phyloP scores from a whole-genome alignment of 164 flowering plant species.

The Annona cherimola region DNA sequence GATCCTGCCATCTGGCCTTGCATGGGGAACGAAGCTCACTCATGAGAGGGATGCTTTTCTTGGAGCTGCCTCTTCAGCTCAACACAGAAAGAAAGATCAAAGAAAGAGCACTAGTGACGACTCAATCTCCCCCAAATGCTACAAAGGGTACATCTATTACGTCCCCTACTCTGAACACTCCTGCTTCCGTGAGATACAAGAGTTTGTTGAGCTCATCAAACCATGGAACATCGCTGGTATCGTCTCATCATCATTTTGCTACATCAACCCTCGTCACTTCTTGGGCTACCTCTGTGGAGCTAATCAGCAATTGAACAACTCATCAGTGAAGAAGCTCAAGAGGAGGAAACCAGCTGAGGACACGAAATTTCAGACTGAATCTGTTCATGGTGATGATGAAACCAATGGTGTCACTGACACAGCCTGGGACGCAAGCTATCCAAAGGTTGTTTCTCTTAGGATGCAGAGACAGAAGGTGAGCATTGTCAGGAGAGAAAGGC shows the following conservation, averaged over 20 bases:
- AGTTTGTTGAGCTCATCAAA: constrained; percentile 53
- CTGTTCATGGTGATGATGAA: constrained; percentile 6
- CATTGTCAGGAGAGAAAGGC: constrained; percentile 35
- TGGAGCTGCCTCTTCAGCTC: constrained; percentile 24
- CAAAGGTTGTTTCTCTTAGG: constrained; percentile 19
- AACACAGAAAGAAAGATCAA: constrained; percentile 9
- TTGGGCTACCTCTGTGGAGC: constrained; percentile 45
- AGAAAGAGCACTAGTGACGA: constrained; percentile 10
- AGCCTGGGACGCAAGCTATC: constrained; percentile 15
- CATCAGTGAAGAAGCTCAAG: constrained; percentile 15
- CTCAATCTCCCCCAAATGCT: constrained; percentile 20
- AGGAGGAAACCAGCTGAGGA: constrained; percentile 17
- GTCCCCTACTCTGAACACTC: constrained; percentile 85
- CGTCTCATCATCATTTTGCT: constrained; percentile 59
- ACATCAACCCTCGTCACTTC: constrained; percentile 55
- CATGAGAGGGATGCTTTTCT: constrained; percentile 23
- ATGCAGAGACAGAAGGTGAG: constrained; percentile 33
- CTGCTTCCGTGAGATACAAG: constrained; percentile 61
- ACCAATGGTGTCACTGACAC: constrained; percentile 10
- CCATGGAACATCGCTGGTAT: constrained; percentile 65
- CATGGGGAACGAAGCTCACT: constrained; percentile 44
- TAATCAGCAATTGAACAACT: constrained; percentile 21
- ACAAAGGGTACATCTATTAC: constrained; percentile 47
- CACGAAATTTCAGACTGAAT: constrained; percentile 16
- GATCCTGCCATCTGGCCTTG: constrained; percentile 92